Evolutionary conservation across 192 early-diverging fungal genomes (phyloP).

Genomic region (Backusella liffmaniae): DNA sequence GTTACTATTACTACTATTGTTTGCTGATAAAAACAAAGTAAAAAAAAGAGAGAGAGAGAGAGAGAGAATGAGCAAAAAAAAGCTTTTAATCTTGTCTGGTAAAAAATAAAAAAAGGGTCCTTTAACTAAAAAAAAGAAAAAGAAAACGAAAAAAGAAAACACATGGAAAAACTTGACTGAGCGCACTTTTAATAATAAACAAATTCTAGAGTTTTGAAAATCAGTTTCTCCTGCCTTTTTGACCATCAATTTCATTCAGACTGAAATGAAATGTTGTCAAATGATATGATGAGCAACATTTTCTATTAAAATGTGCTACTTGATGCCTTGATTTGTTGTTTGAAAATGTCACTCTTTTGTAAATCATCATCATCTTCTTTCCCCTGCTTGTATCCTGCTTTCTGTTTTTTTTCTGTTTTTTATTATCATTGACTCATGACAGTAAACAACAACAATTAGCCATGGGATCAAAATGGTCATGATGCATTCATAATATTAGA

Average conservation of each 20-base stretch:
- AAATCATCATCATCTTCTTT: background rate
- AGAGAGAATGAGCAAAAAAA: background rate
- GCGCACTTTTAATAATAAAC: background rate
- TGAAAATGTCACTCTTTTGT: background rate
- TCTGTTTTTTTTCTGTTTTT: no score
- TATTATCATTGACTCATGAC: no score
- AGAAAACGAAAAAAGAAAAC: background rate
- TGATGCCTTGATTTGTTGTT: background rate
- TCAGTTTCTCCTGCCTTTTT: background rate
- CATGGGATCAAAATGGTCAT: background rate
- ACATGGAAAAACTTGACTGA: background rate
- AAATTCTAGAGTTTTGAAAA: background rate
- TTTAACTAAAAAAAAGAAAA: background rate
- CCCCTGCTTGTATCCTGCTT: no score
- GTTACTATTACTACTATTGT: background rate
- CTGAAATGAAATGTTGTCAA: background rate
- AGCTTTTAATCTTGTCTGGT: background rate
- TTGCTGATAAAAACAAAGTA: background rate
- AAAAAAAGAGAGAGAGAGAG: background rate
- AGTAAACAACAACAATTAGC: background rate
- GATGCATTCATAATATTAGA: background rate
- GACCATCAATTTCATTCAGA: background rate
- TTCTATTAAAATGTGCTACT: background rate
- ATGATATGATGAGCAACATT: background rate
- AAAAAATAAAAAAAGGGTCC: conserved; percentile 2